A percentile compares a stretch with the other conserved stretches of the same genome.
Evolutionary conservation across 768 basidiomycete species (phyloP).

Genomic region (Daedaleopsis nitida): DNA sequence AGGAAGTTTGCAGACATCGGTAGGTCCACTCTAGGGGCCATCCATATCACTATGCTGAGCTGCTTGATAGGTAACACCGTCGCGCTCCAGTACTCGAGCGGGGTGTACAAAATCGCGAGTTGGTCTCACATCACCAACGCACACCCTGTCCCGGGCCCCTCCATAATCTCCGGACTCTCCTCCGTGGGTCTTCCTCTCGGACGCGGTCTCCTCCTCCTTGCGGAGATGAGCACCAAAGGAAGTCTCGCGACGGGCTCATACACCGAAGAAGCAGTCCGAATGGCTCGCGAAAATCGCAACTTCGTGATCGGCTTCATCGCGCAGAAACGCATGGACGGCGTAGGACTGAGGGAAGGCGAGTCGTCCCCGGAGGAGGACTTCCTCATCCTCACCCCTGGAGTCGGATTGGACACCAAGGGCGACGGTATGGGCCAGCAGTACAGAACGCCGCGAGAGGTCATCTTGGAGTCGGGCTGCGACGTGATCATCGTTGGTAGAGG

Average conservation of each 20-base stretch:
- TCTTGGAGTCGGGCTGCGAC: conserved; percentile 83
- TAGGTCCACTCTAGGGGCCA: conserved; percentile 34
- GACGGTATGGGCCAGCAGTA: conserved; percentile 96
- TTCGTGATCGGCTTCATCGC: conserved; percentile 99
- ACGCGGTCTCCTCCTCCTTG: conserved; percentile 86
- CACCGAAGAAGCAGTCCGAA: conserved; percentile 80
- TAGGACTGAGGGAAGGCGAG: conserved; percentile 42
- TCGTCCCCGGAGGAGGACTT: conserved; percentile 66
- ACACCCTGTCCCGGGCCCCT: conserved; percentile 94
- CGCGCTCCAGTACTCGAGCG: conserved; percentile 89
- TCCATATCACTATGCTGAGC: neutral
- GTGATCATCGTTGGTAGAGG: conserved; percentile 98
- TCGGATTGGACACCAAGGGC: conserved; percentile 64
- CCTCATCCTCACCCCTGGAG: conserved; percentile 89
- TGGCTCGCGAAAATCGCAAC: conserved; percentile 79
- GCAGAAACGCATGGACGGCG: conserved; percentile 77
- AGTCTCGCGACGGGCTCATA: conserved; percentile 83
- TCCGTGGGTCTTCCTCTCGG: conserved; percentile 83
- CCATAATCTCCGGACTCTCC: conserved; percentile 86
- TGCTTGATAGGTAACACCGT: conserved; percentile 85
- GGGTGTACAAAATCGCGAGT: conserved; percentile 88
- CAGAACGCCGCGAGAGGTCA: conserved; percentile 82
- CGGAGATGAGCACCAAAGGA: conserved; percentile 95
- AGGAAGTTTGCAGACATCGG: conserved; percentile 99
- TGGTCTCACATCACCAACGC: conserved; percentile 99